Evolutionary conservation across 2,329 filamentous ascomycete genomes (phyloP).

Genomic region (Xylariaceae sp.): DNA sequence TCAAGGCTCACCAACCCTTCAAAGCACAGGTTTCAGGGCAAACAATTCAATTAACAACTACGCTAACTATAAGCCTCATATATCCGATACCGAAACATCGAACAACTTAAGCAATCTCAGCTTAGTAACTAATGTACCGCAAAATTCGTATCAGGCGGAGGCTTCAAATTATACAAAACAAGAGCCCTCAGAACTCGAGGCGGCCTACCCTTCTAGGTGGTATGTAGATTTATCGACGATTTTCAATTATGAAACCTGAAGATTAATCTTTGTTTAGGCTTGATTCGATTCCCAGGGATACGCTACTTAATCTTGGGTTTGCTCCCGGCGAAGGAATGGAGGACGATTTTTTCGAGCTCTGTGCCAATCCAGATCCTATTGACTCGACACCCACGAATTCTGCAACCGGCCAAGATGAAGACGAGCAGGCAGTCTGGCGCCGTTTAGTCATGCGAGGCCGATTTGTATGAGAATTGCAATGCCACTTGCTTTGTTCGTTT

Average conservation of each 20-base stretch:
- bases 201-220: slow-evolving; percentile 39
- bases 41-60: slow-evolving; percentile 33
- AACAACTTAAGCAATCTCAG: slow-evolving; percentile 26
- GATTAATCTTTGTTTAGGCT: slow-evolving; percentile 35
- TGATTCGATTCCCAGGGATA: slow-evolving; percentile 41
- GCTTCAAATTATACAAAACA: slow-evolving; percentile 14
- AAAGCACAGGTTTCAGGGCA: slow-evolving; percentile 28
- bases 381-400: slow-evolving; percentile 34
- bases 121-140: slow-evolving; percentile 18
- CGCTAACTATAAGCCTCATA: slow-evolving; percentile 22
- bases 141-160: slow-evolving; percentile 23
- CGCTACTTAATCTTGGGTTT: slow-evolving; percentile 43
- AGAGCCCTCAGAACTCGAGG: slow-evolving; percentile 24
- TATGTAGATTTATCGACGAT: slow-evolving; percentile 20
- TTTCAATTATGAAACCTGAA: neutral
- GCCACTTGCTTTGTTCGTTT: neutral
- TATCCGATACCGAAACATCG: slow-evolving; percentile 19
- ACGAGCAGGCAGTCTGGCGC: slow-evolving; percentile 44
- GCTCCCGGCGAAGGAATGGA: slow-evolving; percentile 42
- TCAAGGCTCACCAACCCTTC: slow-evolving; percentile 23
- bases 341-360: slow-evolving; percentile 42
- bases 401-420: slow-evolving; percentile 38
- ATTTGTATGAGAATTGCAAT: slow-evolving; percentile 33
- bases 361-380: slow-evolving; percentile 43
- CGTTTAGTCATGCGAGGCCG: slow-evolving; percentile 43